Evolutionary conservation across 2,329 filamentous ascomycete genomes (phyloP).

Genomic region (Calonectria pauciramosa): DNA sequence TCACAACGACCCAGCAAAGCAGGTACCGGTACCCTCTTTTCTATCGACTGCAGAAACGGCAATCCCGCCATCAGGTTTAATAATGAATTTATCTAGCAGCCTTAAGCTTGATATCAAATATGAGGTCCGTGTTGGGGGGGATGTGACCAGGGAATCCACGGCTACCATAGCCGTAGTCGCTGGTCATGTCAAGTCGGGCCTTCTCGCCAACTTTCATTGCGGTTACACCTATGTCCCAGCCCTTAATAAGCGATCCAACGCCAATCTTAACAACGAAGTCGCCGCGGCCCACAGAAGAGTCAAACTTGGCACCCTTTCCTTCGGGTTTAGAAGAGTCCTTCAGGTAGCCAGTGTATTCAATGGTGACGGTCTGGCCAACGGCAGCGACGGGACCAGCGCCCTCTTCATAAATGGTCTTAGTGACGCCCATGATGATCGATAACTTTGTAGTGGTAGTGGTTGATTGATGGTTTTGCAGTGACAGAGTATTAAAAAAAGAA

Average conservation of each 20-base stretch:
- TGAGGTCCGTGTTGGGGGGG: slow-evolving; percentile 77
- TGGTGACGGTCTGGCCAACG: slow-evolving; percentile 76
- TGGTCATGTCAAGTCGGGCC: slow-evolving; percentile 83
- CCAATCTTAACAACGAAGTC: slow-evolving; percentile 88
- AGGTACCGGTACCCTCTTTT: too few species aligned
- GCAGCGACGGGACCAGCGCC: slow-evolving; percentile 55
- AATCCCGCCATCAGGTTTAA: too few species aligned
- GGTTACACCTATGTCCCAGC: slow-evolving; percentile 87
- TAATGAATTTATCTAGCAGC: slow-evolving; percentile 68
- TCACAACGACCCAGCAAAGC: too few species aligned
- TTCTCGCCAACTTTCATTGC: slow-evolving; percentile 94
- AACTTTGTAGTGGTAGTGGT: slow-evolving; percentile 31
- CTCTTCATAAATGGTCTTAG: slow-evolving; percentile 72
- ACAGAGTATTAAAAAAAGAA: too few species aligned
- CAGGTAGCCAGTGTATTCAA: slow-evolving; percentile 93
- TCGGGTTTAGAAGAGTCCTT: slow-evolving; percentile 67
- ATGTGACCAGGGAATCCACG: slow-evolving; percentile 68
- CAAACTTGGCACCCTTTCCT: slow-evolving; percentile 83
- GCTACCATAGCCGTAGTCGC: slow-evolving; percentile 75
- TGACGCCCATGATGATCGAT: slow-evolving; percentile 77
- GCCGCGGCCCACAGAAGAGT: slow-evolving; percentile 83
- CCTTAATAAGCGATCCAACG: slow-evolving; percentile 86
- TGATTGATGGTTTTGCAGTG: too few species aligned
- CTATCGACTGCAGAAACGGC: too few species aligned
- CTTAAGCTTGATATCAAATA: slow-evolving; percentile 83